Evolutionary conservation across 2,329 filamentous ascomycete species (phyloP).

Genomic region (Rugonectria rugulosa): DNA sequence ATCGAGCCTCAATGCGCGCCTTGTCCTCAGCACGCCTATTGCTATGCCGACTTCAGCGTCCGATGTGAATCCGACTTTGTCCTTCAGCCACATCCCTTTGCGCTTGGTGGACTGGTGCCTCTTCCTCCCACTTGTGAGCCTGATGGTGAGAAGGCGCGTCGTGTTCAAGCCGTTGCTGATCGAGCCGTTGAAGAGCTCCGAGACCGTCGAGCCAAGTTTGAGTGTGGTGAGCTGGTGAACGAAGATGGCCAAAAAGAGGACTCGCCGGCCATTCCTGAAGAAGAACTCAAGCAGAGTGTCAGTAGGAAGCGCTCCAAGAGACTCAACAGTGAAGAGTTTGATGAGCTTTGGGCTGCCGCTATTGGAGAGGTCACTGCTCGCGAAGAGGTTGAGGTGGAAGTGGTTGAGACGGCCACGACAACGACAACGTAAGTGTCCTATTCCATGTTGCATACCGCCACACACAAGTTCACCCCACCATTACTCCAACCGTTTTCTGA

Average conservation of each 20-base stretch:
- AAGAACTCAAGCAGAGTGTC: constrained; percentile 80
- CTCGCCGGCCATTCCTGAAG: constrained; percentile 68
- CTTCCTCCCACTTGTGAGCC: constrained; percentile 92
- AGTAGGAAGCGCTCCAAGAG: constrained; percentile 79
- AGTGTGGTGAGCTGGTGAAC: constrained; percentile 79
- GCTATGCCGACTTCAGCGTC: constrained; percentile 78
- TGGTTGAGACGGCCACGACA: constrained; percentile 42
- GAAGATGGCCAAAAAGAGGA: constrained; percentile 66
- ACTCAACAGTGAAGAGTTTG: constrained; percentile 88
- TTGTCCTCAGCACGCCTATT: constrained; percentile 90
- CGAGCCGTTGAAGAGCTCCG: constrained; percentile 87
- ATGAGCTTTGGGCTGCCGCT: constrained; percentile 82
- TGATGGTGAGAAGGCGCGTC: constrained; percentile 89
- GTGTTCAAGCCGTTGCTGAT: constrained; percentile 87
- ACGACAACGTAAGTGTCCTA: constrained; percentile 59
- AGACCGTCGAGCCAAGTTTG: constrained; percentile 84
- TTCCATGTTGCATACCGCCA: constrained; percentile 21
- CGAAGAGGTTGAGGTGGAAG: constrained; percentile 67
- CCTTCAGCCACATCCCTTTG: constrained; percentile 82
- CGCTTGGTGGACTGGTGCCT: constrained; percentile 80
- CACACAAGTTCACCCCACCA: constrained; percentile 29
- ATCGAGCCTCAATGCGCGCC: constrained; percentile 85
- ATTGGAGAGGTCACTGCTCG: constrained; percentile 73
- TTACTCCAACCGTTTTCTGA: constrained; percentile 55
- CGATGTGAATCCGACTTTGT: constrained; percentile 89